Evolutionary conservation across 225 moss, liverwort and hornwort genomes (phyloP).

Genomic region (Physcomitrellopsis africana): DNA sequence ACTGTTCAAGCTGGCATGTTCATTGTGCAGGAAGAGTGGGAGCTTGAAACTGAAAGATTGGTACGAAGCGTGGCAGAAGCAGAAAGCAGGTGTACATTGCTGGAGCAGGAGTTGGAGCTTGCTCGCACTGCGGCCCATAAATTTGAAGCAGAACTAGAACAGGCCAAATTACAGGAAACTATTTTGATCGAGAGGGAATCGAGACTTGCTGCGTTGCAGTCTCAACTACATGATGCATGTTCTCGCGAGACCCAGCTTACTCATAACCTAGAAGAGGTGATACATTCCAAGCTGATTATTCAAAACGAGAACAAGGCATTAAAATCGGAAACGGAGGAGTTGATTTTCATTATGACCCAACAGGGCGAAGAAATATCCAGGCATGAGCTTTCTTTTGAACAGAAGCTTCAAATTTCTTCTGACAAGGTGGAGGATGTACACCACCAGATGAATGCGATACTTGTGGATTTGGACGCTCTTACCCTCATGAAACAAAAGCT

Average conservation of each 20-base stretch:
- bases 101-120: conserved; percentile 44
- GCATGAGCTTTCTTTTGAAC: conserved; percentile 29
- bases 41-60: conserved; percentile 35
- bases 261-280: conserved; percentile 37
- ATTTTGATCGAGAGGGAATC: conserved; percentile 23
- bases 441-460: conserved; percentile 37
- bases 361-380: conserved; percentile 30
- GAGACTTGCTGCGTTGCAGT: conserved; percentile 32
- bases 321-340: conserved; percentile 32
- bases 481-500: conserved; percentile 32
- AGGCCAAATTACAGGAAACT: conserved; percentile 24
- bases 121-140: conserved; percentile 27
- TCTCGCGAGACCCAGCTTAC: conserved; percentile 35
- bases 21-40: conserved; percentile 50
- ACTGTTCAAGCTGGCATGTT: conserved; percentile 45
- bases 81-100: conserved; percentile 23
- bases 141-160: conserved; percentile 35
- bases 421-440: conserved; percentile 37
- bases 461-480: conserved; percentile 37
- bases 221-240: conserved; percentile 42
- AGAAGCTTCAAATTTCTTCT: conserved; percentile 34
- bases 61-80: conserved; percentile 23
- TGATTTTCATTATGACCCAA: conserved; percentile 22
- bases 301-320: conserved; percentile 32
- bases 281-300: conserved; percentile 26